Percentiles rank a stretch among this genome's conserved stretches.
Evolutionary conservation across 2,329 filamentous ascomycete genomes (phyloP).

Genomic region (Orbilia brochopaga): DNA sequence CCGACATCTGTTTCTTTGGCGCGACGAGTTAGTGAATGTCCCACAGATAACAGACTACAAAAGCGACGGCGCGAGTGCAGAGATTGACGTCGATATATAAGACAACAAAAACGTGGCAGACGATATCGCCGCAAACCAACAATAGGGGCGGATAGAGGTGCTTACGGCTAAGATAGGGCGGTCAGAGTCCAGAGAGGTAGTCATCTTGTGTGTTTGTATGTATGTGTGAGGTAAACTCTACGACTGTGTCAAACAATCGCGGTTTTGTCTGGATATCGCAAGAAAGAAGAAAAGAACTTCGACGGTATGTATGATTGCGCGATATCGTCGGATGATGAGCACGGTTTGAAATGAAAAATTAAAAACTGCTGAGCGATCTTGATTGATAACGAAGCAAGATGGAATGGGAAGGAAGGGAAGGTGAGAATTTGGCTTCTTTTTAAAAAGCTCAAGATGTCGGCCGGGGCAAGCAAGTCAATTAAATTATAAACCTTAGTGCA

Average conservation of each 20-base stretch:
- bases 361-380: background rate
- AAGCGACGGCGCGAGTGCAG: background rate
- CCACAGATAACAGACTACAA: too few species aligned
- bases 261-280: slow-evolving; percentile 8
- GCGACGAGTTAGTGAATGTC: background rate
- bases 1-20: slow-evolving; percentile 41
- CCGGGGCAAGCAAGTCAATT: slow-evolving; percentile 40
- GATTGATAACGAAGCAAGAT: slow-evolving; percentile 11
- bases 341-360: slow-evolving; percentile 5
- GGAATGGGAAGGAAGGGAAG: slow-evolving; percentile 42
- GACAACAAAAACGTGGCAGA: background rate
- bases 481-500: slow-evolving; percentile 30
- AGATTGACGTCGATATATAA: background rate
- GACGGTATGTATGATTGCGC: slow-evolving; percentile 6
- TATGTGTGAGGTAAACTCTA: slow-evolving; percentile 16
- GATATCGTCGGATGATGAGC: slow-evolving; percentile 12
- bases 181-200: slow-evolving; percentile 46
- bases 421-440: slow-evolving; percentile 30
- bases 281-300: slow-evolving; percentile 1
- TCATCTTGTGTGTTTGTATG: slow-evolving; percentile 21
- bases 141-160: slow-evolving; percentile 16
- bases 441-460: slow-evolving; percentile 42
- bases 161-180: slow-evolving; percentile 50
- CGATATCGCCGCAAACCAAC: background rate
- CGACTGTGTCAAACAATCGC: slow-evolving; percentile 51